A percentile compares a stretch with the other conserved stretches of the same genome.
These are phyloP conservation scores for Heracleum sosnowskyi DNA, from an alignment of 129 eudicot genomes.

Conservation along the genomic window DNA sequence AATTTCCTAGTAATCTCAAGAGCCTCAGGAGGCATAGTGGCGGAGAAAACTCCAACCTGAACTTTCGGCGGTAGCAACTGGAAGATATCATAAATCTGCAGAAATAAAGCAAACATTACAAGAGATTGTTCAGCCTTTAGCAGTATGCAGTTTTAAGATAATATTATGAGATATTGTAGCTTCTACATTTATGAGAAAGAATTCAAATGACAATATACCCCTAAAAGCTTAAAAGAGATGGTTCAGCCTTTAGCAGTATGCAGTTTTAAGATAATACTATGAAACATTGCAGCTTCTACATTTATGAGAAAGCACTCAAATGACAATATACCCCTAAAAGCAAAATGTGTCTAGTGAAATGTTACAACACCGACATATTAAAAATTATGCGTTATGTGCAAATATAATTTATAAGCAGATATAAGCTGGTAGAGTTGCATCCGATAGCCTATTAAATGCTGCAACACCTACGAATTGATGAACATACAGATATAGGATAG, in stretches of 20 bases:
- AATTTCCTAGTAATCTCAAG: conserved; percentile 20
- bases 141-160: neutral
- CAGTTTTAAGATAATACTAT: neutral
- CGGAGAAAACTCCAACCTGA: conserved; percentile 36
- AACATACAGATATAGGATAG: neutral
- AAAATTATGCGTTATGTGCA: neutral
- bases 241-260: neutral
- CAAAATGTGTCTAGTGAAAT: neutral
- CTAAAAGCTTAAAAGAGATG: neutral
- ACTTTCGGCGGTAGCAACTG: conserved; percentile 34
- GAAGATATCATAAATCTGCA: conserved; percentile 36
- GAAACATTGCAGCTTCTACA: neutral
- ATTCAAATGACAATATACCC: too few relatives aligned
- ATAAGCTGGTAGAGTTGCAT: conserved; percentile 2
- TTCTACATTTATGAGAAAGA: too few relatives aligned
- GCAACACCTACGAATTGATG: neutral
- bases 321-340: neutral
- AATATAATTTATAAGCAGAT: neutral
- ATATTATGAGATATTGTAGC: too few relatives aligned
- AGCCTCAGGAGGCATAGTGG: conserved; percentile 29
- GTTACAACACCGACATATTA: neutral
- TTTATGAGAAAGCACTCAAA: neutral
- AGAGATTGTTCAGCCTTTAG: neutral
- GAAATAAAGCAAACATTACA: neutral
- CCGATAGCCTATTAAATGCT: neutral